These are phyloP conservation scores for Cladosporium colombiae DNA, from an alignment of 2,329 filamentous ascomycete genomes.

Conservation along the genomic window DNA sequence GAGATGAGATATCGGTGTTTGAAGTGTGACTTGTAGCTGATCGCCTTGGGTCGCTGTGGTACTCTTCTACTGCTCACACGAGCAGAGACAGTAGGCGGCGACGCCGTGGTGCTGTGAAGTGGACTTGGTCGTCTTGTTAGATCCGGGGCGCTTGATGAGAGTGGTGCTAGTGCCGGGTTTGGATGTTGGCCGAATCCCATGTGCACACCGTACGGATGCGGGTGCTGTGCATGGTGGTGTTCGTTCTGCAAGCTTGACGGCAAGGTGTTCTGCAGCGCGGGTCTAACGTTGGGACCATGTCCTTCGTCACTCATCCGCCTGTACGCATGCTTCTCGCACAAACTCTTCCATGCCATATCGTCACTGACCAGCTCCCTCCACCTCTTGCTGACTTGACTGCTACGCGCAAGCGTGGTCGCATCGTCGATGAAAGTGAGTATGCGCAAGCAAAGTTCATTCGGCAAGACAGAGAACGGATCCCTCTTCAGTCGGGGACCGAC, in stretches of 20 bases:
- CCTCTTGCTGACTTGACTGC: conserved; percentile 91
- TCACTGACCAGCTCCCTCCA: conserved; percentile 94
- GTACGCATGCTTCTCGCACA: conserved; percentile 96
- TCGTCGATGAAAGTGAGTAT: conserved; percentile 97
- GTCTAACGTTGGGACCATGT: conserved; percentile 7
- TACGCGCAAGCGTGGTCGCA: conserved; percentile 86
- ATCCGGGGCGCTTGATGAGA: conserved; percentile 51
- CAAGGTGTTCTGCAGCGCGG: conserved; percentile 7
- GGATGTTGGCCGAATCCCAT: conserved; percentile 27
- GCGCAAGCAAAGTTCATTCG: conserved; percentile 89
- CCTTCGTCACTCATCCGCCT: conserved; percentile 55
- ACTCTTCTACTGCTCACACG: conserved; percentile 31
- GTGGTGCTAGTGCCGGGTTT: conserved; percentile 37
- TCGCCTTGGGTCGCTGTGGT: conserved; percentile 61
- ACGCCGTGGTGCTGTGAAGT: conserved; percentile 24
- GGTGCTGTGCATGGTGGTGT: conserved; percentile 26
- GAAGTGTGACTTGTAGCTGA: conserved; percentile 94
- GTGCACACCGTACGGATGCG: conserved; percentile 31
- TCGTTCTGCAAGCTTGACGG: conserved; percentile 25
- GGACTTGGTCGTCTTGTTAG: conserved; percentile 38
- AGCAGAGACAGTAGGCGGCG: conserved; percentile 30
- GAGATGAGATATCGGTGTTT: conserved; percentile 97
- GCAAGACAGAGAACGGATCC: conserved; percentile 88
- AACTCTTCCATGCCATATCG: conserved; percentile 96
- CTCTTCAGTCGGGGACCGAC: conserved; percentile 93